A percentile compares a stretch with the other conserved stretches of the same genome.
Evolutionary conservation across 2,329 filamentous ascomycete species (phyloP).

Genomic region (Pleoardoris graminearum): DNA sequence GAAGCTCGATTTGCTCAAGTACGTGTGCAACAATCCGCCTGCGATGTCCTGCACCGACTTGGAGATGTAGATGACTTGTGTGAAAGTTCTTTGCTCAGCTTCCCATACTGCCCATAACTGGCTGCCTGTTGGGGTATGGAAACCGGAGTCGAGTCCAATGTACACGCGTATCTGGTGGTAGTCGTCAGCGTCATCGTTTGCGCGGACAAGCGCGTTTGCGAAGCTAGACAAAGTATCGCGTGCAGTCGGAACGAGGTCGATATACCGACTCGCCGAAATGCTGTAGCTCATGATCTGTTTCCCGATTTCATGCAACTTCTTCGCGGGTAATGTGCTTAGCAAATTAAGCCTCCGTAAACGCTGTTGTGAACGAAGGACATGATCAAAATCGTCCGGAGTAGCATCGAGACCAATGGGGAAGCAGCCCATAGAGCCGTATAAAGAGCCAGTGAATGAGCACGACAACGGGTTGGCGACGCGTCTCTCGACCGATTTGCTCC

Average conservation of each 20-base stretch:
- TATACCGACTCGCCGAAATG: conserved; percentile 15
- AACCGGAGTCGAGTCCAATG: conserved; percentile 44
- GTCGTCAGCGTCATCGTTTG: conserved; percentile 34
- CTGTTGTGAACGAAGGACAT: conserved; percentile 38
- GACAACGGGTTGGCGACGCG: conserved; percentile 36
- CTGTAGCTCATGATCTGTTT: conserved; percentile 21
- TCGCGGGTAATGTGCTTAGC: conserved; percentile 29
- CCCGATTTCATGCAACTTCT: conserved; percentile 28
- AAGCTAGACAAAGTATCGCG: conserved; percentile 30
- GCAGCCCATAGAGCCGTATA: conserved; percentile 37
- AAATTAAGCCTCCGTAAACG: conserved; percentile 35
- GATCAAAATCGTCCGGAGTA: conserved; percentile 36
- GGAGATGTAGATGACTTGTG: conserved; percentile 40
- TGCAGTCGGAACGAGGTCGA: conserved; percentile 26
- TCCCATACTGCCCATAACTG: conserved; percentile 46
- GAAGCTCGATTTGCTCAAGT: conserved; percentile 39
- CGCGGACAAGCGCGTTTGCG: conserved; percentile 23
- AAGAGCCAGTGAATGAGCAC: conserved; percentile 32
- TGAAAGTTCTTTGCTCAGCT: conserved; percentile 31
- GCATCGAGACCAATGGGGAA: conserved; percentile 43
- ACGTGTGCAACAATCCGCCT: conserved; percentile 37
- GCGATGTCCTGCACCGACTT: conserved; percentile 40
- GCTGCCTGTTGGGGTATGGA: conserved; percentile 36
- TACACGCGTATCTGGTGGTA: conserved; percentile 37
- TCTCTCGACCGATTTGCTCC: conserved; percentile 32